phyloP scores from a whole-genome alignment of 306 rosid species.

The Geum urbanum region DNA sequence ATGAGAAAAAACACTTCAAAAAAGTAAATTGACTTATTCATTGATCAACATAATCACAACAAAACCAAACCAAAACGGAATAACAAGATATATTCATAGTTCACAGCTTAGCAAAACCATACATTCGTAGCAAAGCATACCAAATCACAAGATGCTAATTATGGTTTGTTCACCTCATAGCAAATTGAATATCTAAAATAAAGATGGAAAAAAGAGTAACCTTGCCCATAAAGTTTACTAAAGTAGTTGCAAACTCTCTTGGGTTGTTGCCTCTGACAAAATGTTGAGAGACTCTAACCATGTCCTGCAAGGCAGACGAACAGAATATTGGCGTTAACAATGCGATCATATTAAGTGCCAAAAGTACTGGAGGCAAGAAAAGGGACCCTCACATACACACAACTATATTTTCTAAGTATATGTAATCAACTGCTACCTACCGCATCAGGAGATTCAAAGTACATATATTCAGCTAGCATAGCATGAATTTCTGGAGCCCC shows the following conservation, averaged over 20 bases:
- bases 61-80: not conserved
- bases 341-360: constrained; percentile 8
- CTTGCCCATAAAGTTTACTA: constrained; percentile 84
- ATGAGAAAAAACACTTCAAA: not conserved
- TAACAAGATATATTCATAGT: not conserved
- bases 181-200: constrained; percentile 1
- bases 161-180: not conserved
- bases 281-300: constrained; percentile 72
- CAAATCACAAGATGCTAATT: not conserved
- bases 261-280: constrained; percentile 83
- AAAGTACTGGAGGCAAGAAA: not conserved
- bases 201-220: constrained; percentile 34
- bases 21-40: not conserved
- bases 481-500: constrained; percentile 85
- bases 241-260: constrained; percentile 63
- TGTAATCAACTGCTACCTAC: constrained; percentile 38
- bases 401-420: not conserved
- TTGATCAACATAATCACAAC: not conserved
- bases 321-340: constrained; percentile 20
- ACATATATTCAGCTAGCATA: constrained; percentile 84
- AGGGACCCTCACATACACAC: not conserved
- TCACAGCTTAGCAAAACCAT: too few relatives aligned
- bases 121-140: not conserved
- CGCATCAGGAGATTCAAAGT: constrained; percentile 89
- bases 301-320: constrained; percentile 61